Evolutionary conservation across 164 flowering plant species (phyloP), one percentile per base, ranked within the genome.

Genomic region (Brasenia schreberi): DNA sequence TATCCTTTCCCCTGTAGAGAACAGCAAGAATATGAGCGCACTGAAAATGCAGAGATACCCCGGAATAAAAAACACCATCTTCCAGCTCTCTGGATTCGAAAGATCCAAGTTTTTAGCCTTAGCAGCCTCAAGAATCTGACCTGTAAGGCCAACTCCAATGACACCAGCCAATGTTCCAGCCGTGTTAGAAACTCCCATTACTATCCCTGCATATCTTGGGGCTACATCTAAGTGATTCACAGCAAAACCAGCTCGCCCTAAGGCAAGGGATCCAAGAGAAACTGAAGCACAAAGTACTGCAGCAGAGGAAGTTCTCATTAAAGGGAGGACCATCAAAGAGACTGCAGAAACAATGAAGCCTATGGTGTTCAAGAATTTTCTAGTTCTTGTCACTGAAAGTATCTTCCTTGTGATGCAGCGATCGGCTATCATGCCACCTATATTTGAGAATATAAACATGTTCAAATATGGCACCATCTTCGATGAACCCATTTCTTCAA

Each of bases 131-230:
- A 90, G 92, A 63, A 90, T 86, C 72, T 69, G 77, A 14, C 95
- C 97, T 5, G 95, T 90, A 27, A 91, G 80, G 65, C 80, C 87
- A 67, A 91, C 97, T 19, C 97, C 97, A 56, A 91, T 75, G 59
- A 89, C 83, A 61, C 96, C 97, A 18, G 96, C 97, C 69, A 91
- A 72, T 7, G 97, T 90, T 42, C 92, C 97, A 18, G 97, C 95
- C 6, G 97, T 90, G 69, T 90, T 88, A n/a, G 97, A 90, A 65
- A 90, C 84, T 62, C 97, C 97, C 97, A 90, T 88, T n/a, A 90
- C 85, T 65, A 90, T 88, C 62, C 95, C 97, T 7, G 97, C 97
- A 77, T 88, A 90, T 66, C 87, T 80, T 0, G 97, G 97, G 68
- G 97, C 95, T 74, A 90, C 75, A 76, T 88, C 97, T 95, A 91